Conservation (phyloP, 495 filamentous ascomycete species). For the Friedmanniomyces endolithicus region DNA sequence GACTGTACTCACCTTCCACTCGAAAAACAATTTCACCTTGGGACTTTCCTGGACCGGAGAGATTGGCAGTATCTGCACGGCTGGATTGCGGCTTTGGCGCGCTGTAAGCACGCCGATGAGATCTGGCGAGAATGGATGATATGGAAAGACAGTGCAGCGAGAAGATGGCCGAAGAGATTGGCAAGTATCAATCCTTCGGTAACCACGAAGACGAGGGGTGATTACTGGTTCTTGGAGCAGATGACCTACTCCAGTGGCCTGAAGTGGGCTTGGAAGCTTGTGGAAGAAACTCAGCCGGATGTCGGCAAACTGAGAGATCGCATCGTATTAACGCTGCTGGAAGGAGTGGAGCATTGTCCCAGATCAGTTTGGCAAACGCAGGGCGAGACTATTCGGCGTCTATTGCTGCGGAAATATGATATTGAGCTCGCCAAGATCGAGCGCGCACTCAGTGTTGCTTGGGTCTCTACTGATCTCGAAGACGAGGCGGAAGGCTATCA, state of each 20-base stretch:
- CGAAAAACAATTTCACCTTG: slow-evolving; percentile 19
- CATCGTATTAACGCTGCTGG: slow-evolving; percentile 9
- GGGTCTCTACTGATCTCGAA: slow-evolving; percentile 9
- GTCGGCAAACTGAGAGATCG: not conserved
- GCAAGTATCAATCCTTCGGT: not conserved
- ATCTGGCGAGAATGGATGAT: slow-evolving; percentile 21
- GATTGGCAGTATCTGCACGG: slow-evolving; percentile 22
- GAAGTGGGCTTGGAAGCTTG: slow-evolving; percentile 15
- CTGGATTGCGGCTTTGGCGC: slow-evolving; percentile 23
- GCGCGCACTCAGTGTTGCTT: slow-evolving; percentile 15
- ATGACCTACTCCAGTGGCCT: slow-evolving; percentile 16
- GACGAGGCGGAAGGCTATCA: slow-evolving; percentile 11
- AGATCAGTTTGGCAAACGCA: not conserved
- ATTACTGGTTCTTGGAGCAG: slow-evolving; percentile 24
- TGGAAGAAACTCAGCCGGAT: slow-evolving; percentile 9
- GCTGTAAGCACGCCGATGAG: slow-evolving; percentile 12
- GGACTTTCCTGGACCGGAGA: slow-evolving; percentile 12
- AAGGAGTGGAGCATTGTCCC: slow-evolving; percentile 13
- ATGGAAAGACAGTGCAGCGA: slow-evolving; percentile 10
- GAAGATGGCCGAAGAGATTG: slow-evolving; percentile 5
- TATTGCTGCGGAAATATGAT: slow-evolving; percentile 17
- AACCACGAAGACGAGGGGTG: slow-evolving; percentile 16
- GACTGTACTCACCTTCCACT: slow-evolving; percentile 10
- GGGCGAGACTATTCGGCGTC: slow-evolving; percentile 10
- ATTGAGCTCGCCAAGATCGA: slow-evolving; percentile 19